Conservation (phyloP, 169 alveolate species). For the Plasmodium knowlesi region DNA sequence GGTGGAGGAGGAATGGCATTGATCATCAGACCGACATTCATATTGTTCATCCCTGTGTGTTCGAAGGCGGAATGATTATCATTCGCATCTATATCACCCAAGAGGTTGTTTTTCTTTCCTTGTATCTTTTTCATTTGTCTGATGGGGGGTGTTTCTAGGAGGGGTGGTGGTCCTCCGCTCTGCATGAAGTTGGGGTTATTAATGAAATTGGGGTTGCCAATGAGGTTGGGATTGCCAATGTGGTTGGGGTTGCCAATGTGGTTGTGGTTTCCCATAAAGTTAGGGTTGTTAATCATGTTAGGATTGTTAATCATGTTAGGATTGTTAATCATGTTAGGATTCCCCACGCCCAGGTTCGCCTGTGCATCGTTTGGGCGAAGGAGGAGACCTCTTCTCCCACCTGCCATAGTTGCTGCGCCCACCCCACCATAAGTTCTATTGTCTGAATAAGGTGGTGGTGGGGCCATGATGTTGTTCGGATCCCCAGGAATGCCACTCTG, state of each 20-base stretch:
- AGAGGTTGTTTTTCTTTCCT: not conserved
- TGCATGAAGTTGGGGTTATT: not conserved
- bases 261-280: not conserved
- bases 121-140: not conserved
- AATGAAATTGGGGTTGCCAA: not conserved
- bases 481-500: not conserved
- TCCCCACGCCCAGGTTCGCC: not conserved
- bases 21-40: not conserved
- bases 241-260: not conserved
- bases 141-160: not conserved
- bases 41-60: not conserved
- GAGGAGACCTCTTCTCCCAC: not conserved
- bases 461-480: not conserved
- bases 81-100: slow-evolving; percentile 11
- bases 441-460: slow-evolving; percentile 67
- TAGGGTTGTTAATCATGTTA: slow-evolving; percentile 1
- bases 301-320: not conserved
- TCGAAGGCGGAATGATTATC: slow-evolving; percentile 16
- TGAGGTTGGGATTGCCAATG: not conserved
- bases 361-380: slow-evolving; percentile 40
- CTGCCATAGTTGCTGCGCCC: not conserved
- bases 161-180: not conserved
- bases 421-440: not conserved
- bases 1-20: slow-evolving; percentile 54
- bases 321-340: not conserved